Evolutionary conservation across 2,329 filamentous ascomycete species (phyloP), one percentile per base, ranked within the genome.

Genomic region (Neofusicoccum sp.): DNA sequence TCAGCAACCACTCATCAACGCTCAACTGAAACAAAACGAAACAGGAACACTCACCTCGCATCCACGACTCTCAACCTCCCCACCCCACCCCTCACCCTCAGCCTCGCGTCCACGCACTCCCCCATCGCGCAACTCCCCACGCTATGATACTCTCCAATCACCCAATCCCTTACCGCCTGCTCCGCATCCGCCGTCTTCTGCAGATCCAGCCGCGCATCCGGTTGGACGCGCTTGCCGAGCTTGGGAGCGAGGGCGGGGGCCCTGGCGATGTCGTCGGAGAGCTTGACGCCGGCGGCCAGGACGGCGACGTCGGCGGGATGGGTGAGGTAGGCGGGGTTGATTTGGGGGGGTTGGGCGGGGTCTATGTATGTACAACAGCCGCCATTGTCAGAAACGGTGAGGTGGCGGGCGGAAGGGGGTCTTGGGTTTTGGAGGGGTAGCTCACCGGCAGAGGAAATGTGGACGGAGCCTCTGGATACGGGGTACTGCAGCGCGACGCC

Each of bases 301-400:
- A 80, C 58, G 36, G 78, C 72, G 7, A 77, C 61, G 62, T 80
- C 79, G 8, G 76, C 62, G 0, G 77, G 75, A 58, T 80, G 74
- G 6, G 71, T 70, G 16, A 80, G 67, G 31, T 77, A 78, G 11
- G 68, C 68, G 1, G 77, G 76, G 58, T 80, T 67, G 63, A 80
- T 76, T 14, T 38, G 47, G 0, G 79, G 78, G 6, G 28, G 28
- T 0, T 6, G 5, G 30, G 43, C 16, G 1, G 73, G 71, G 26
- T 76, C 68, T 9, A 67, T 24, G 1, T 66, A 4, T 8, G 6
- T 14, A 20, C 20, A 20, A 20, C 20, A 20, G 20, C 20, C 20
- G 20, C 20, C 20, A 20, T 20, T 2, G 20, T 20, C 20, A 20
- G 20, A 20, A 20, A 20, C 20, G 1, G 20, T 20, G 20, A n/a